Evolutionary conservation across 202 grass and related monocot genomes (phyloP), one percentile per base, ranked within the genome.

Genomic region (Setaria viridis): DNA sequence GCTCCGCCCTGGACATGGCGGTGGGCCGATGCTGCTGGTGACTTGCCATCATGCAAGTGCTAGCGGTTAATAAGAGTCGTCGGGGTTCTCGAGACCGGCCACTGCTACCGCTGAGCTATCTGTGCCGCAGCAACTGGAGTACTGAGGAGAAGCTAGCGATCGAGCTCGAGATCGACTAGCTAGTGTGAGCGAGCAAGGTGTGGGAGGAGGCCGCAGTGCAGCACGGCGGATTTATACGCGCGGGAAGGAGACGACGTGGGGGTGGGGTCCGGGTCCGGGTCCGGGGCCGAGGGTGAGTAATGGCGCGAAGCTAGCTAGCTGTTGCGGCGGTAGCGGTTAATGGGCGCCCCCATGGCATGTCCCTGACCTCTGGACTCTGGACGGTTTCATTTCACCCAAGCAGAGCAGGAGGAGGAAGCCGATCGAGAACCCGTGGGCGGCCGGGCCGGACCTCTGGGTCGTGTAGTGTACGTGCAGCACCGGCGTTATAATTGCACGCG

Each of bases 1-100:
- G 85, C 70, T 89, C 88, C 56, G 86, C 45, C 56, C 87, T 59
- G 53, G 91, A 88, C 93, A 84, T 88, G 17, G 65, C 33, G 49
- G 33, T 14, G 15, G 62, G 45, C 65, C 72, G 62, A 11, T 17
- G 32, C 65, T 48, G 62, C 10, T 29, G 32, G 30, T 37, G 32
- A 16, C 10, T 33, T 6, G 72, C 49, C 62, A 76, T 67, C 62
- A 67, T 67, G 29, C 67, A 59, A 51, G 25, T 55, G 17, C 11
- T 14, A 0, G 3, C 11, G 2, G 12, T 13, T 14, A 9, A 0
- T 47, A 12, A 49, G 48, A 56, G 8, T 7, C 55, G 16, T 57
- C 2, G 55, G 5, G 43, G 42, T 51, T 87, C 55, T 59, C 11
- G 60, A 66, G n/a, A 7, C 6, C 7, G 54, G 54, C 19, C 35